Evolutionary conservation across 2,329 filamentous ascomycete species (phyloP), one percentile per base, ranked within the genome.

Genomic region (Alternaria sp.): DNA sequence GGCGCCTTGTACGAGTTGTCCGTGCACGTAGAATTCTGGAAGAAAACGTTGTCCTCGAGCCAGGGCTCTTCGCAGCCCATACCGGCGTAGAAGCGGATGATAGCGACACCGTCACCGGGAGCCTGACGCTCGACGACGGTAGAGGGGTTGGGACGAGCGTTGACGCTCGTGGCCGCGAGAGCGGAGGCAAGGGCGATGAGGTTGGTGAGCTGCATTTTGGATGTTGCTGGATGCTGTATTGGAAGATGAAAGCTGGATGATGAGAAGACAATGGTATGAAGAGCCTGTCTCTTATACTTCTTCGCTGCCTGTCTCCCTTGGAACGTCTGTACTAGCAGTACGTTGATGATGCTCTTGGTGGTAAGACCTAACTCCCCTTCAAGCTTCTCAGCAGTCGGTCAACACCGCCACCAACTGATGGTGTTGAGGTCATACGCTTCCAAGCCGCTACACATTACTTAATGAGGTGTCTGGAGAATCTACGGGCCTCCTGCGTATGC

Each of bases 1-100:
- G 57, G 47, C 10, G 4, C n/a, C 7, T 26, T 59, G 40, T 52
- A 59, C n/a, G 19, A 10, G 13, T 54, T 53, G 6, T 23, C n/a
- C 30, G 12, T 25, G 23, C 57, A 59, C 46, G 15, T 40, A 40
- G 43, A 25, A 28, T 21, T n/a, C n/a, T 62, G 55, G 19, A 25
- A 40, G 55, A 62, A 59, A 28, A 62, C 55, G 13, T 28, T 59
- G 55, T 62, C 58, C 28, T 57, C 52, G 15, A 57, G 51, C 58
- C 57, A 61, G 15, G 50, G 52, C 19, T 56, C 44, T 36, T 61
- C 44, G 52, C 58, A 64, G 21, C 32, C 58, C 19, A 13, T n/a
- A n/a, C 28, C 57, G 13, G 30, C 51, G 40, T 47, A 56, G 53
- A 61, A 64, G 11, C 45, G 61, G 21, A 61, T 52, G 40, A 57